phyloP scores from a whole-genome alignment of 2,329 filamentous ascomycete genomes.

The Ceratocystis ficicola region DNA sequence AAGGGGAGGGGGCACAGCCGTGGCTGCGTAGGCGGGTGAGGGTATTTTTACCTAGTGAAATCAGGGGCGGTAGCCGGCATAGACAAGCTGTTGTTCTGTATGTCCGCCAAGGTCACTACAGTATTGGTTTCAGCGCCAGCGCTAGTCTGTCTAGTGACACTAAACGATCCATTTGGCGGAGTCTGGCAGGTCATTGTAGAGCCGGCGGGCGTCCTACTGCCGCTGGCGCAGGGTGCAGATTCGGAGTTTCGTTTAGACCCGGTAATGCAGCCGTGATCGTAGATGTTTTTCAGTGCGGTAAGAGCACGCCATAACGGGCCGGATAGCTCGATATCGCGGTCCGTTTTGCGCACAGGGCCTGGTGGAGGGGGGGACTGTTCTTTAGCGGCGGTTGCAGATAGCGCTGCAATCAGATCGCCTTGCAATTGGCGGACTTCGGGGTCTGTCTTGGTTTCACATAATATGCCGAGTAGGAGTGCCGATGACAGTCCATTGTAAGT shows the following conservation, averaged over 20 bases:
- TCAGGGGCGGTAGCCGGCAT: slow-evolving; percentile 30
- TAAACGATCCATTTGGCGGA: slow-evolving; percentile 23
- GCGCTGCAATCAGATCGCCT: slow-evolving; percentile 49
- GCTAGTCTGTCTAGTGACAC: slow-evolving; percentile 8
- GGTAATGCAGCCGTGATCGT: slow-evolving; percentile 49
- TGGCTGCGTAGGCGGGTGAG: neutral
- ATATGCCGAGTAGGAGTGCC: slow-evolving; percentile 49
- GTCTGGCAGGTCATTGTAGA: slow-evolving; percentile 25
- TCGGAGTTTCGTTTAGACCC: slow-evolving; percentile 41
- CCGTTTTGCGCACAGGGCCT: slow-evolving; percentile 40
- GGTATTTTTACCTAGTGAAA: slow-evolving; percentile 31
- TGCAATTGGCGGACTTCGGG: slow-evolving; percentile 52
- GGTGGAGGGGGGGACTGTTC: slow-evolving; percentile 44
- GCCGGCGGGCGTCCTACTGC: slow-evolving; percentile 34
- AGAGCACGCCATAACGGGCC: slow-evolving; percentile 50
- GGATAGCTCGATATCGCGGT: slow-evolving; percentile 50
- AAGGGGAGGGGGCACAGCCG: neutral
- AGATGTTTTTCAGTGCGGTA: slow-evolving; percentile 51
- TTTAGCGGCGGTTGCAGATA: slow-evolving; percentile 53
- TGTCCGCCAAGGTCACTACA: slow-evolving; percentile 51
- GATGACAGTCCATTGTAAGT: slow-evolving; percentile 56
- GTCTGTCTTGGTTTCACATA: slow-evolving; percentile 51
- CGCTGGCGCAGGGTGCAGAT: slow-evolving; percentile 36
- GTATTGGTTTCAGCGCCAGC: slow-evolving; percentile 44
- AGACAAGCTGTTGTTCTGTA: slow-evolving; percentile 44